phyloP scores from a whole-genome alignment of 1,284 basidiomycete genomes.

The Fistulina hepatica region DNA sequence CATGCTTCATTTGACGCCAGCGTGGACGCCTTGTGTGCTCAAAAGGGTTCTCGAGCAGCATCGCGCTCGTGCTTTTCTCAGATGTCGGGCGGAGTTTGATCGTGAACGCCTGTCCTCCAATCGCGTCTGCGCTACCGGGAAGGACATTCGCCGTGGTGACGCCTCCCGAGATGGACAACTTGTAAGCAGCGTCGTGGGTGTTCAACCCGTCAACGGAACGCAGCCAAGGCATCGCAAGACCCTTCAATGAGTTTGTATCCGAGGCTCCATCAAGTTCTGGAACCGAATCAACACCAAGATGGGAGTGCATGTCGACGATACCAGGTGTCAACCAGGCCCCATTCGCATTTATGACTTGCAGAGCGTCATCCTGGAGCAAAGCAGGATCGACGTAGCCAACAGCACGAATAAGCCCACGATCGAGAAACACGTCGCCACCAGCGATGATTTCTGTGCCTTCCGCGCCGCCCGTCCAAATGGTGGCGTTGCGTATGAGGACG shows the following conservation, averaged over 20 bases:
- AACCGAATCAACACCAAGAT: slow-evolving; percentile 54
- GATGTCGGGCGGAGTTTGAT: slow-evolving; percentile 40
- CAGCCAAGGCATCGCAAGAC: slow-evolving; percentile 39
- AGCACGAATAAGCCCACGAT: slow-evolving; percentile 44
- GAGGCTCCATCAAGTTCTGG: slow-evolving; percentile 41
- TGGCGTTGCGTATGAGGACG: slow-evolving; percentile 66
- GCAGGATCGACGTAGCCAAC: slow-evolving; percentile 33
- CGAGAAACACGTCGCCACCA: slow-evolving; percentile 42
- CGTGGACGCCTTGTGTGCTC: slow-evolving; percentile 20
- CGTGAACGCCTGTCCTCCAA: slow-evolving; percentile 48
- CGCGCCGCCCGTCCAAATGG: slow-evolving; percentile 72
- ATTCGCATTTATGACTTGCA: slow-evolving; percentile 28
- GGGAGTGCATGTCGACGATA: slow-evolving; percentile 69
- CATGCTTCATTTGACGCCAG: slow-evolving; percentile 40
- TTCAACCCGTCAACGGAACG: slow-evolving; percentile 38
- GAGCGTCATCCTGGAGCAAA: slow-evolving; percentile 16
- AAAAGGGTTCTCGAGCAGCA: slow-evolving; percentile 37
- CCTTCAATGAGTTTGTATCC: slow-evolving; percentile 40
- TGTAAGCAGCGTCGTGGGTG: slow-evolving; percentile 39
- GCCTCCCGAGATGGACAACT: slow-evolving; percentile 34
- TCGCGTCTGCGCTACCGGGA: slow-evolving; percentile 46
- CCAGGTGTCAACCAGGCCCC: slow-evolving; percentile 59
- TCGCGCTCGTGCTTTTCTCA: slow-evolving; percentile 33
- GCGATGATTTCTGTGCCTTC: slow-evolving; percentile 53
- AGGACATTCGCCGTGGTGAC: slow-evolving; percentile 35